phyloP scores from a whole-genome alignment of 345 rosid species.

The Gossypium bickii region DNA sequence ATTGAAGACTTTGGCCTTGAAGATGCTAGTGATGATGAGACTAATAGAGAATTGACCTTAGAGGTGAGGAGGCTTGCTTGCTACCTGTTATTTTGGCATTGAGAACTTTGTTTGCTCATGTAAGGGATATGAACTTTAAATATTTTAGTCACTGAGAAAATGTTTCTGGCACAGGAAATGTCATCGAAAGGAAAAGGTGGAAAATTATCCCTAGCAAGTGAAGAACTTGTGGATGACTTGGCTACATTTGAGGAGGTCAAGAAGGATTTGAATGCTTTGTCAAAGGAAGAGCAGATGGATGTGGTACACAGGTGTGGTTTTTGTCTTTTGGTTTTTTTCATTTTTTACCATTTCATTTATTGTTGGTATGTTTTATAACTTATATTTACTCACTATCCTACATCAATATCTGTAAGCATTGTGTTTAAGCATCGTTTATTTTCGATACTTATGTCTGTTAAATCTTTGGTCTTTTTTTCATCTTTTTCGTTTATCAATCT shows the following conservation, averaged over 20 bases:
- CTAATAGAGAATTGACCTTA: conserved; percentile 37
- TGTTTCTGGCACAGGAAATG: conserved; percentile 46
- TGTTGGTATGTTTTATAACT: neutral
- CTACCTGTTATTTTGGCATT: conserved; percentile 2
- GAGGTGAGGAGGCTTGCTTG: conserved; percentile 45
- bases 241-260: conserved; percentile 47
- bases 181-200: conserved; percentile 33
- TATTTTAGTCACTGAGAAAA: conserved; percentile 14
- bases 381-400: neutral
- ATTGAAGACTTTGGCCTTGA: conserved; percentile 78
- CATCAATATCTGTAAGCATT: neutral
- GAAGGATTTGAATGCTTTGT: conserved; percentile 71
- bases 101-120: neutral
- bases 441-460: neutral
- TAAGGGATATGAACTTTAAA: conserved; percentile 12
- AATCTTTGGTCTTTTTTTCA: neutral
- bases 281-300: conserved; percentile 86
- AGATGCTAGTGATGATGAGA: conserved; percentile 36
- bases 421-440: neutral
- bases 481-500: neutral
- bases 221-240: conserved; percentile 29
- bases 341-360: neutral
- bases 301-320: conserved; percentile 57
- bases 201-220: conserved; percentile 19
- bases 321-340: neutral